Percentiles rank a stretch among this genome's conserved stretches.
These are phyloP conservation scores for Karstenula rhodostoma DNA, from an alignment of 2,329 filamentous ascomycete species.

Conservation along the genomic window DNA sequence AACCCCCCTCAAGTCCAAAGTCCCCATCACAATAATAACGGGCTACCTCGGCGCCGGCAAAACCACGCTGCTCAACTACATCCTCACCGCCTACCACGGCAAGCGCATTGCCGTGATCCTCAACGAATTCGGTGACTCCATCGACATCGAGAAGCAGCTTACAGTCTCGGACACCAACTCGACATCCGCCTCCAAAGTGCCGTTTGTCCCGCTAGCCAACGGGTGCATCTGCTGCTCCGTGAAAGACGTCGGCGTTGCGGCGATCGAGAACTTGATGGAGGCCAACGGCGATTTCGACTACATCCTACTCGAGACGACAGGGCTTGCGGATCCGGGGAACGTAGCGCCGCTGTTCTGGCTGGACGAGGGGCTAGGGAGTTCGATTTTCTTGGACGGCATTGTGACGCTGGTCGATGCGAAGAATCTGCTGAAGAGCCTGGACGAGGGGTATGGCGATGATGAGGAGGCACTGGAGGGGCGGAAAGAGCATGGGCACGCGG, in stretches of 20 bases:
- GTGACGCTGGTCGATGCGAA: slow-evolving; percentile 96
- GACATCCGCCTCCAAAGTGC: slow-evolving; percentile 38
- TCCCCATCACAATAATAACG: slow-evolving; percentile 86
- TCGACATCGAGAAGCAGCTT: slow-evolving; percentile 95
- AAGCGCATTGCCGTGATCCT: slow-evolving; percentile 96
- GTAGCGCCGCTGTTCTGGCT: slow-evolving; percentile 97
- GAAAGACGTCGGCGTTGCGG: slow-evolving; percentile 93
- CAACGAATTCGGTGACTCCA: slow-evolving; percentile 61
- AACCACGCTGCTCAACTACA: slow-evolving; percentile 94
- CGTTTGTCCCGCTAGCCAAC: slow-evolving; percentile 92
- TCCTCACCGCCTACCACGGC: slow-evolving; percentile 91
- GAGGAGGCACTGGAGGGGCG: slow-evolving; percentile 58
- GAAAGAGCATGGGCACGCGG: slow-evolving; percentile 61
- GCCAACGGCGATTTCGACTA: slow-evolving; percentile 95
- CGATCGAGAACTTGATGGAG: slow-evolving; percentile 95
- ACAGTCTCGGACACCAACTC: slow-evolving; percentile 71
- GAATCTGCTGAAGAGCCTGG: slow-evolving; percentile 83
- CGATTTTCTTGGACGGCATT: slow-evolving; percentile 95
- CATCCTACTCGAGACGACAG: slow-evolving; percentile 95
- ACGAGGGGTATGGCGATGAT: slow-evolving; percentile 64
- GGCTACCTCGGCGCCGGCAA: slow-evolving; percentile 96
- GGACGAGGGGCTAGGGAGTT: slow-evolving; percentile 92
- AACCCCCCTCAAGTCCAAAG: slow-evolving; percentile 66
- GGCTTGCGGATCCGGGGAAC: slow-evolving; percentile 93
- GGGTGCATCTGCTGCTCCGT: slow-evolving; percentile 98